phyloP scores from a whole-genome alignment of 2,329 filamentous ascomycete species.

The Trichoderma pleuroti region DNA sequence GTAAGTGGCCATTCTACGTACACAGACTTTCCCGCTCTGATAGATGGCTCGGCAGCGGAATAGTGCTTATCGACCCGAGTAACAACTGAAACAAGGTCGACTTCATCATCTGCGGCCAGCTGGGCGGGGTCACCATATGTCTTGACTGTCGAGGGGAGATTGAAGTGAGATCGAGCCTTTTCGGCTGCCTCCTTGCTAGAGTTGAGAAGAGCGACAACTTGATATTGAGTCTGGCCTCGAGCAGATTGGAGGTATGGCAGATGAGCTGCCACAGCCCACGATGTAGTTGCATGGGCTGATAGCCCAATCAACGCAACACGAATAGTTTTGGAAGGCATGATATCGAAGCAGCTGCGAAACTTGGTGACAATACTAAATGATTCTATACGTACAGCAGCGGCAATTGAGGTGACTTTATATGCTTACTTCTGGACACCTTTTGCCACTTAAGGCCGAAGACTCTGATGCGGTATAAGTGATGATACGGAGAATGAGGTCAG shows the following conservation, averaged over 20 bases:
- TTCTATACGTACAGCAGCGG: background rate
- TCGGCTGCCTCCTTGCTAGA: constrained; percentile 6
- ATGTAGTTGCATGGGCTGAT: background rate
- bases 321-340: background rate
- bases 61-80: background rate
- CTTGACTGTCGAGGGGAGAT: background rate
- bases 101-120: constrained; percentile 6
- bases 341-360: background rate
- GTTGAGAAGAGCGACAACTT: constrained; percentile 9
- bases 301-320: constrained; percentile 3
- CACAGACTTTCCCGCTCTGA: background rate
- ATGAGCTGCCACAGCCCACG: constrained; percentile 8
- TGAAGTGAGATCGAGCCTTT: constrained; percentile 5
- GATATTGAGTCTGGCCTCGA: constrained; percentile 6
- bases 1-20: constrained; percentile 11
- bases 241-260: constrained; percentile 5
- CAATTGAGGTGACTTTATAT: background rate
- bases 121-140: constrained; percentile 1
- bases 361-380: background rate
- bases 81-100: constrained; percentile 10
- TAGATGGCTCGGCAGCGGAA: background rate
- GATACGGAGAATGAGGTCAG: background rate
- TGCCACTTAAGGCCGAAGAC: background rate
- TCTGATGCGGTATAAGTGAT: background rate
- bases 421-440: background rate